phyloP scores from a whole-genome alignment of 768 basidiomycete species.

The Neoboletus subvelutipes region DNA sequence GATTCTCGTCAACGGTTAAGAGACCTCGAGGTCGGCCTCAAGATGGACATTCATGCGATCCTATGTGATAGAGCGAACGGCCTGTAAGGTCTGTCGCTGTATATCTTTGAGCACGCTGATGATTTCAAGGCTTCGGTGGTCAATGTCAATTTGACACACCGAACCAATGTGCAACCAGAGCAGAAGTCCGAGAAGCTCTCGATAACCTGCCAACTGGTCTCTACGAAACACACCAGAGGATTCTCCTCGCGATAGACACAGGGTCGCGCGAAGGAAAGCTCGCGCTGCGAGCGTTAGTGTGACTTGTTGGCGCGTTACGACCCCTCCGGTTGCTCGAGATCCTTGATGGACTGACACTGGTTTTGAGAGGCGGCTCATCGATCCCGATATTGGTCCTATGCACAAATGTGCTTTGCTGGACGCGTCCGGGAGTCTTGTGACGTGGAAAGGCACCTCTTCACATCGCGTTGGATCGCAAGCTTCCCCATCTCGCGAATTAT shows the following conservation, averaged over 20 bases:
- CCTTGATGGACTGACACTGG: conserved; percentile 14
- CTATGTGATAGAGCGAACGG: conserved; percentile 16
- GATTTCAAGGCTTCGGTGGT: conserved; percentile 21
- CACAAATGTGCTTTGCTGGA: conserved; percentile 10
- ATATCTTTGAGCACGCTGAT: not conserved
- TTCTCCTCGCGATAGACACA: conserved; percentile 13
- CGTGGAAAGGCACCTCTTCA: conserved; percentile 13
- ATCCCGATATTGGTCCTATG: conserved; percentile 7
- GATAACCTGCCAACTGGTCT: conserved; percentile 17
- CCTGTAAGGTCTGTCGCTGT: conserved; percentile 7
- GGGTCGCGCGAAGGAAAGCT: not conserved
- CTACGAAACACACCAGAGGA: conserved; percentile 23
- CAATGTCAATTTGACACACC: conserved; percentile 22
- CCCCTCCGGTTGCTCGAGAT: conserved; percentile 15
- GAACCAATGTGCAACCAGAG: conserved; percentile 6
- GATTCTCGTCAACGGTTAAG: conserved; percentile 8
- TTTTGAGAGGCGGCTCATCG: not conserved
- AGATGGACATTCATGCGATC: conserved; percentile 6
- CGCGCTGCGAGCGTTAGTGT: conserved; percentile 11
- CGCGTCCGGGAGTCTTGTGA: conserved; percentile 17
- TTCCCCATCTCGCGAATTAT: not conserved
- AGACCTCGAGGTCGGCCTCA: conserved; percentile 3
- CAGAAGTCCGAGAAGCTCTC: conserved; percentile 15
- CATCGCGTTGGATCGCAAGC: not conserved
- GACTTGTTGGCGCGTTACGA: conserved; percentile 18